Evolutionary conservation across 352 stramenopile genomes (phyloP).

Genomic region (Plasmopara viticola): DNA sequence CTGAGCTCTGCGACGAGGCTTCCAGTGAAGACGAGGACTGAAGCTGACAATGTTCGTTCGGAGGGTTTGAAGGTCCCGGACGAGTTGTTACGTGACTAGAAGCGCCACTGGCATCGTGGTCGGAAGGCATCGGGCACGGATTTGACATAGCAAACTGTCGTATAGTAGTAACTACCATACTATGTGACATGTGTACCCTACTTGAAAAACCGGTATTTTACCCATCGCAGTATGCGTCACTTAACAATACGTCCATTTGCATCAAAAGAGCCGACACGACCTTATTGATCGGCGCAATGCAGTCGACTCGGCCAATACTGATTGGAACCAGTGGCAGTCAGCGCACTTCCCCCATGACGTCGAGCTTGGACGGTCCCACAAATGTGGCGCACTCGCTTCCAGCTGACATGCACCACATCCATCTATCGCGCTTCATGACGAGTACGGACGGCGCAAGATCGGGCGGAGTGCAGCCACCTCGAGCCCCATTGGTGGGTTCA

Average conservation of each 20-base stretch:
- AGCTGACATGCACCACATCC: slow-evolving; percentile 40
- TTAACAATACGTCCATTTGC: slow-evolving; percentile 12
- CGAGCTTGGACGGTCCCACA: slow-evolving; percentile 11
- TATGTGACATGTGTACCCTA: neutral
- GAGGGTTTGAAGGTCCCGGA: neutral
- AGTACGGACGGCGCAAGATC: slow-evolving; percentile 17
- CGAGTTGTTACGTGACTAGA: slow-evolving; percentile 14
- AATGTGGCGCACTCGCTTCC: slow-evolving; percentile 61
- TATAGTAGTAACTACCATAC: neutral
- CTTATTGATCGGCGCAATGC: slow-evolving; percentile 13
- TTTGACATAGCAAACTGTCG: neutral
- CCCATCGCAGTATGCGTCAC: neutral
- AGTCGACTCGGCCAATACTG: slow-evolving; percentile 43
- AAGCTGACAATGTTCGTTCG: neutral
- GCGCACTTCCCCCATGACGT: slow-evolving; percentile 31
- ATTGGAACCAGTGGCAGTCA: slow-evolving; percentile 41
- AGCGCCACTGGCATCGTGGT: neutral
- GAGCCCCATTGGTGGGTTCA: slow-evolving; percentile 50
- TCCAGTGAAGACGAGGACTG: slow-evolving; percentile 13
- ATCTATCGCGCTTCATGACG: slow-evolving; percentile 30
- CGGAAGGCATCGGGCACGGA: neutral
- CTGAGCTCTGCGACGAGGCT: slow-evolving; percentile 18
- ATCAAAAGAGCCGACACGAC: too few species aligned
- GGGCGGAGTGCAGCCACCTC: slow-evolving; percentile 35
- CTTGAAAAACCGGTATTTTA: slow-evolving; percentile 1